These are phyloP conservation scores for Stromatinia cepivora DNA, from an alignment of 2,329 filamentous ascomycete species.

Conservation along the genomic window DNA sequence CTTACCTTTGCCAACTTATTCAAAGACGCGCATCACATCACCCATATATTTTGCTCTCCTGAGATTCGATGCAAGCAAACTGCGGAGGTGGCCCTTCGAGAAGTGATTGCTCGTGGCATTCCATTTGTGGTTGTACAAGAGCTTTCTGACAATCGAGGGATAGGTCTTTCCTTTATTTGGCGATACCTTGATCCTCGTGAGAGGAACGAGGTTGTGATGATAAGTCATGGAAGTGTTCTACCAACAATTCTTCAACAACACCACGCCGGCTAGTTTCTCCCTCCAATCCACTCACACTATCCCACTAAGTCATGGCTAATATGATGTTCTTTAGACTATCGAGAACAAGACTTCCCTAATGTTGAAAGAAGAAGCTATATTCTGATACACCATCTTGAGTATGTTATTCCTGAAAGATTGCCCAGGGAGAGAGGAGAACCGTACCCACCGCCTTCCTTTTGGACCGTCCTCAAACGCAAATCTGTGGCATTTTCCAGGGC, in stretches of 20 bases:
- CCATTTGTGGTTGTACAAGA: background rate
- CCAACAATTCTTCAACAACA: background rate
- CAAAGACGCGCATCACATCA: background rate
- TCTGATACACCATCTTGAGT: background rate
- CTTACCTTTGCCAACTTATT: background rate
- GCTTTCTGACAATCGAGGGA: background rate
- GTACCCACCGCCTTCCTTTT: background rate
- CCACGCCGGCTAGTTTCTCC: background rate
- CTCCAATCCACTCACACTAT: background rate
- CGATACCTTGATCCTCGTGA: background rate
- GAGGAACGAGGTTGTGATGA: background rate
- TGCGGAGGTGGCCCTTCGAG: background rate
- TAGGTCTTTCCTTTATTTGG: background rate
- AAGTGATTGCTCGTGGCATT: background rate
- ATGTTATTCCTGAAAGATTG: background rate
- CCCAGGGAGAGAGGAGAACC: background rate
- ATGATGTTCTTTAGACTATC: background rate
- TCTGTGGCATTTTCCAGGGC: background rate
- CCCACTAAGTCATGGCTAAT: background rate
- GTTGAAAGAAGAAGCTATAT: background rate
- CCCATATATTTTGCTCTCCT: slow-evolving; percentile 1
- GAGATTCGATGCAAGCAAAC: background rate
- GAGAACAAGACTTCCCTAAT: background rate
- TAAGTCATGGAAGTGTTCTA: background rate
- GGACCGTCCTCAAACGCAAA: background rate